Conservation (phyloP, 2,329 filamentous ascomycete genomes). For the Botrytis porri region DNA sequence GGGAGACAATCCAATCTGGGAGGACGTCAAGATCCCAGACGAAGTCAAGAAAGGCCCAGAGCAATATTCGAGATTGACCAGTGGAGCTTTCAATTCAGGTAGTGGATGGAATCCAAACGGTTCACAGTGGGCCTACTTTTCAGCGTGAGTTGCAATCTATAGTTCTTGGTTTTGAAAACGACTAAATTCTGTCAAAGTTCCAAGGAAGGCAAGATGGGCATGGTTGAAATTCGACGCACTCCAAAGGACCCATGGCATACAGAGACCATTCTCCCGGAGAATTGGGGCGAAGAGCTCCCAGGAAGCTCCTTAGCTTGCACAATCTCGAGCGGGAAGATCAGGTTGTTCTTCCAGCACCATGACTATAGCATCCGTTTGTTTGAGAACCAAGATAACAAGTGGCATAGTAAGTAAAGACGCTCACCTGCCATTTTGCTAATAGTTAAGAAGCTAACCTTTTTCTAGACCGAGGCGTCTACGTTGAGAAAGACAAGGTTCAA, state of each 20-base stretch:
- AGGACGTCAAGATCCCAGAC: slow-evolving; percentile 3
- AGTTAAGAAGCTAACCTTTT: background rate
- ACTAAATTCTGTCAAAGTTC: background rate
- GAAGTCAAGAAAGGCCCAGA: slow-evolving; percentile 11
- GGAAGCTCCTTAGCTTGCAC: background rate
- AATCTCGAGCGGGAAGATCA: background rate
- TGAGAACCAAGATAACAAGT: background rate
- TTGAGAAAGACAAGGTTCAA: slow-evolving; percentile 4
- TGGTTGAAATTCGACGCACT: slow-evolving; percentile 15
- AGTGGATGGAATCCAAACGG: slow-evolving; percentile 14
- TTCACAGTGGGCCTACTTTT: slow-evolving; percentile 13
- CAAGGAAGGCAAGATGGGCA: background rate
- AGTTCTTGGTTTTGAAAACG: background rate
- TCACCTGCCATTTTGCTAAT: background rate
- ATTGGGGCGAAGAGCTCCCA: slow-evolving; percentile 7
- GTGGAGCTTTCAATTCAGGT: background rate
- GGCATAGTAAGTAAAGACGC: background rate
- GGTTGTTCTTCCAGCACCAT: slow-evolving; percentile 10
- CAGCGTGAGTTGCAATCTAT: slow-evolving; percentile 2
- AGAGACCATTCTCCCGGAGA: background rate
- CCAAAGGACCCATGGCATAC: slow-evolving; percentile 15
- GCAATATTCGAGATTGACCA: slow-evolving; percentile 8
- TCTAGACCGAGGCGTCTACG: background rate
- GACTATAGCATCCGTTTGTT: slow-evolving; percentile 8
- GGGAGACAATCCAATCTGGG: slow-evolving; percentile 11